These are phyloP conservation scores for Mycosphaerella sp. DNA, from an alignment of 2,329 filamentous ascomycete species.

Conservation along the genomic window DNA sequence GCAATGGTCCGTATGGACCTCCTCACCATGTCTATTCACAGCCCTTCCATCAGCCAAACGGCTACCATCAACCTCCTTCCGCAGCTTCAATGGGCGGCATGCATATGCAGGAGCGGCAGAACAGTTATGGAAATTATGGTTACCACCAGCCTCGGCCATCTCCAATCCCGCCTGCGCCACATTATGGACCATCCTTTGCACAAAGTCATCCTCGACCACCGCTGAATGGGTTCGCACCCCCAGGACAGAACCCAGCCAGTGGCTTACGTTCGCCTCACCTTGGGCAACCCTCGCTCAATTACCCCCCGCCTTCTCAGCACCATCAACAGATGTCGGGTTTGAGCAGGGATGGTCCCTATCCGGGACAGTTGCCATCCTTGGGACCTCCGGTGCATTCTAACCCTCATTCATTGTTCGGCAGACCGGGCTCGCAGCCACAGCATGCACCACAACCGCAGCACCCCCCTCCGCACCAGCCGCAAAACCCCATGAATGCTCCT, in stretches of 20 bases:
- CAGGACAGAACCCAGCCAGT: slow-evolving; percentile 28
- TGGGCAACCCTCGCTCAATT: slow-evolving; percentile 27
- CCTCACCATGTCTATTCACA: slow-evolving; percentile 25
- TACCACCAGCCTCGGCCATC: slow-evolving; percentile 18
- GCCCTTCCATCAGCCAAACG: slow-evolving; percentile 25
- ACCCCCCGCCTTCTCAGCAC: slow-evolving; percentile 16
- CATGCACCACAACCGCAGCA: slow-evolving; percentile 16
- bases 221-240: slow-evolving; percentile 26
- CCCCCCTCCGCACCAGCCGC: slow-evolving; percentile 10
- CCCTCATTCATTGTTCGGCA: slow-evolving; percentile 14
- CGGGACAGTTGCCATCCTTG: slow-evolving; percentile 12
- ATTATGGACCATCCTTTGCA: slow-evolving; percentile 13
- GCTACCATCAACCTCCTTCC: slow-evolving; percentile 18
- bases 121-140: slow-evolving; percentile 17
- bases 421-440: slow-evolving; percentile 14
- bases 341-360: slow-evolving; percentile 9
- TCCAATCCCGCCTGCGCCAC: slow-evolving; percentile 15
- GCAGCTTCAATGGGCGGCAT: slow-evolving; percentile 6
- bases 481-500: slow-evolving; percentile 9
- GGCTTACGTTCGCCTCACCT: slow-evolving; percentile 35
- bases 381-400: slow-evolving; percentile 16
- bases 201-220: slow-evolving; percentile 14
- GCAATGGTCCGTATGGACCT: slow-evolving; percentile 16
- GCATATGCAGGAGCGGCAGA: slow-evolving; percentile 25
- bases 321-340: slow-evolving; percentile 14